These are phyloP conservation scores for Parachlorella kessleri DNA, from an alignment of 139 green algal species.

Conservation along the genomic window DNA sequence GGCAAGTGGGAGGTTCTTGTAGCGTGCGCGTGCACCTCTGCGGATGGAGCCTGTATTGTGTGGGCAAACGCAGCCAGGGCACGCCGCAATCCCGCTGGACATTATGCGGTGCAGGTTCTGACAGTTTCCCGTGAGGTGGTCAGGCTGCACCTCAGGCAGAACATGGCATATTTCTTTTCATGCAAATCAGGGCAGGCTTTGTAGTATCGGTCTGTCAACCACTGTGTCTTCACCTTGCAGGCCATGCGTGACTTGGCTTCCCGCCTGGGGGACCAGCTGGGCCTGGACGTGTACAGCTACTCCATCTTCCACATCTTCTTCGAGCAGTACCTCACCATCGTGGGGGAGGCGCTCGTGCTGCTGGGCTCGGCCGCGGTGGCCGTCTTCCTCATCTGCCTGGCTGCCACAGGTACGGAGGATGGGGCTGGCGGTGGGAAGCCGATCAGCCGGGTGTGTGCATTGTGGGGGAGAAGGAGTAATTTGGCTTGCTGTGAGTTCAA, in stretches of 20 bases:
- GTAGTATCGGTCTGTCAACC: too few relatives aligned
- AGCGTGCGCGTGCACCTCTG: too few relatives aligned
- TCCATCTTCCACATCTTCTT: constrained; percentile 96
- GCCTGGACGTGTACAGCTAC: constrained; percentile 82
- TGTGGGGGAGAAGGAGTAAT: neutral
- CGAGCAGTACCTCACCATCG: constrained; percentile 87
- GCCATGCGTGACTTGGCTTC: constrained; percentile 33
- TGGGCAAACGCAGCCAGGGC: too few relatives aligned
- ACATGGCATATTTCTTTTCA: too few relatives aligned
- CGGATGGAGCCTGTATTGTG: too few relatives aligned
- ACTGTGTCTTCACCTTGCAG: too few relatives aligned
- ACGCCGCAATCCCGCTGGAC: too few relatives aligned
- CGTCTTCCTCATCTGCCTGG: constrained; percentile 43
- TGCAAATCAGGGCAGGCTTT: too few relatives aligned
- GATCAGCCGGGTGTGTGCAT: too few relatives aligned
- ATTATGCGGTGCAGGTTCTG: too few relatives aligned
- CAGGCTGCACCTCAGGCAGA: too few relatives aligned
- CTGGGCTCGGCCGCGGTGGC: constrained; percentile 37
- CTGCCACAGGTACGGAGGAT: constrained; percentile 18
- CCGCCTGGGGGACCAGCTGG: constrained; percentile 36
- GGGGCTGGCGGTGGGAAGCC: neutral
- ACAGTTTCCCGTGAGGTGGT: too few relatives aligned
- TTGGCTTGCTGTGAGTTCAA: neutral
- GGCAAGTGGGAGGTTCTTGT: constrained; percentile 20
- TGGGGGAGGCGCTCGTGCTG: constrained; percentile 30